These are phyloP conservation scores for Botrytis sinoallii DNA, from an alignment of 2,329 filamentous ascomycete genomes.

Conservation along the genomic window DNA sequence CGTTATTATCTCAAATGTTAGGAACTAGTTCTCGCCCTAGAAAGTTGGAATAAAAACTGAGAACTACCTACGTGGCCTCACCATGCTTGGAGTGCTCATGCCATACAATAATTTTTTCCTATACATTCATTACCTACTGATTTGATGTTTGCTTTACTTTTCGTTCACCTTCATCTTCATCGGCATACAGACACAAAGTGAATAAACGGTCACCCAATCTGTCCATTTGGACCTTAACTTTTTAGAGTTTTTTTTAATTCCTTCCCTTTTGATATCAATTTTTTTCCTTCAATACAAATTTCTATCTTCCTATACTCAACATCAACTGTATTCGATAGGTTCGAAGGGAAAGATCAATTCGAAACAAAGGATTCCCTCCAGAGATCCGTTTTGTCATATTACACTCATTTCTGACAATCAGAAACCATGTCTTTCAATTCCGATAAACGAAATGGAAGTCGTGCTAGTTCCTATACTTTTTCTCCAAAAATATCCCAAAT, in stretches of 20 bases:
- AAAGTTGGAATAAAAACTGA: not conserved
- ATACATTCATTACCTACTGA: not conserved
- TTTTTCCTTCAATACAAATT: not conserved
- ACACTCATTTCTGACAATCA: not conserved
- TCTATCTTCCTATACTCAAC: not conserved
- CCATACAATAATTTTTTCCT: not conserved
- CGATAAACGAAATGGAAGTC: constrained; percentile 7
- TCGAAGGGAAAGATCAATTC: not conserved
- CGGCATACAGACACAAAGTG: not conserved
- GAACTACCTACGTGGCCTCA: not conserved
- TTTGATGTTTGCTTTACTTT: not conserved
- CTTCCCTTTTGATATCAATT: not conserved
- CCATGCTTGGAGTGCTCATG: not conserved
- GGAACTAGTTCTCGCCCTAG: not conserved
- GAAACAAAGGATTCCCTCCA: not conserved
- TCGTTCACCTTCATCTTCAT: not conserved
- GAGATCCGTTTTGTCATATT: not conserved
- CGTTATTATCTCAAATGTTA: not conserved
- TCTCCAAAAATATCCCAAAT: constrained; percentile 5
- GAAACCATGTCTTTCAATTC: constrained; percentile 1
- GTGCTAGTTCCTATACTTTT: constrained; percentile 5
- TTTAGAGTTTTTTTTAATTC: not conserved
- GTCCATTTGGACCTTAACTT: not conserved
- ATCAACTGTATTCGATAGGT: not conserved
- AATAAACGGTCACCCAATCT: not conserved